phyloP scores from a whole-genome alignment of 2,329 filamentous ascomycete genomes.

The Fusarium pininemorale region DNA sequence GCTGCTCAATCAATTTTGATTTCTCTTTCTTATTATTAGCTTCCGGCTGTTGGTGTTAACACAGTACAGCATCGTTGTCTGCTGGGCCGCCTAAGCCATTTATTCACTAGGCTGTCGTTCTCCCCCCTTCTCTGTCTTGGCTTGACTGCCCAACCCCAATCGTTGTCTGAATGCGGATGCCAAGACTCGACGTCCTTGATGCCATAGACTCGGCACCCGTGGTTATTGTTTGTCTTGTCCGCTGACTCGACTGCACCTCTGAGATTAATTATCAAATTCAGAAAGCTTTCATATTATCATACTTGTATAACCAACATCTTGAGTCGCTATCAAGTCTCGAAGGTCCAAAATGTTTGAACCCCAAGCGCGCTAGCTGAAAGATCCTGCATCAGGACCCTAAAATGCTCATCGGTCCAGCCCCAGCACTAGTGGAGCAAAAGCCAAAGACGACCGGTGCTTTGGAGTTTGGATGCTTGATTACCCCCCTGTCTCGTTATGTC shows the following conservation, averaged over 20 bases:
- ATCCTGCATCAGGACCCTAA: conserved; percentile 23
- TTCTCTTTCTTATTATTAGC: neutral
- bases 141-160: conserved; percentile 13
- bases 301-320: neutral
- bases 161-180: conserved; percentile 13
- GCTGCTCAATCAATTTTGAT: neutral
- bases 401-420: conserved; percentile 25
- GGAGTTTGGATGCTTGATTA: conserved; percentile 19
- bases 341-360: conserved; percentile 1
- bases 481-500: conserved; percentile 11
- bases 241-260: neutral
- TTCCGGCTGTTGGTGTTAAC: neutral
- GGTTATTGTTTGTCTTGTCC: neutral
- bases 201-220: conserved; percentile 8
- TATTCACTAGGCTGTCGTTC: neutral
- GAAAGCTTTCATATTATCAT: neutral
- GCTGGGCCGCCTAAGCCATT: conserved; percentile 2
- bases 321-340: neutral
- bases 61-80: neutral
- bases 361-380: conserved; percentile 32
- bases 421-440: conserved; percentile 25
- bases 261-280: neutral
- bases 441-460: conserved; percentile 19
- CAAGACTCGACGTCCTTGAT: conserved; percentile 19
- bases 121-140: conserved; percentile 11